phyloP scores from a whole-genome alignment of 345 rosid species.

The Fremontodendron californicum region DNA sequence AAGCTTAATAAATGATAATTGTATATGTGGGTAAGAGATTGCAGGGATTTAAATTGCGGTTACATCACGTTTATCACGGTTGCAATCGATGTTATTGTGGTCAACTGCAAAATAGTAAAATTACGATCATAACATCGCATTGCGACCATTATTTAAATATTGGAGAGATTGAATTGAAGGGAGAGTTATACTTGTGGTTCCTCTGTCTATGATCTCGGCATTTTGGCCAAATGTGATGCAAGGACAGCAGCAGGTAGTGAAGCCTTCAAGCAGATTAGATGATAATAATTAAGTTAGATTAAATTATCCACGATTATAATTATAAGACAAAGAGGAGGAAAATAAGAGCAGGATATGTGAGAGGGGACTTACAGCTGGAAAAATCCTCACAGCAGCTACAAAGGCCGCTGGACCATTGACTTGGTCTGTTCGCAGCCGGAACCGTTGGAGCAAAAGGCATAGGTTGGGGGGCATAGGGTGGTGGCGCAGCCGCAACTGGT shows the following conservation, averaged over 20 bases:
- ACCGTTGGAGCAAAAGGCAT: not conserved
- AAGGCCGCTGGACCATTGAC: constrained; percentile 22
- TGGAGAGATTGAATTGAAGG: not conserved
- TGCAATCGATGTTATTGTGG: too few relatives aligned
- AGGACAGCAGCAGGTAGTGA: constrained; percentile 12
- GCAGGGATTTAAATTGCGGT: too few relatives aligned
- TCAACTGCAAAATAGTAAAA: too few relatives aligned
- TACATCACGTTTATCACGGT: too few relatives aligned
- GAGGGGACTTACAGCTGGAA: constrained; percentile 7
- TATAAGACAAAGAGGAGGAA: not conserved
- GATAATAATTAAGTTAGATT: not conserved
- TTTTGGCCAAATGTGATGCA: constrained; percentile 27
- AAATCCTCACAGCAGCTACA: constrained; percentile 25
- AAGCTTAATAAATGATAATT: too few relatives aligned
- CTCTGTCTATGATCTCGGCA: constrained; percentile 22
- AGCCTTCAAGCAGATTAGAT: not conserved
- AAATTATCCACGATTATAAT: not conserved
- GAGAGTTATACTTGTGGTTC: constrained; percentile 10
- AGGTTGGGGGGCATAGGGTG: not conserved
- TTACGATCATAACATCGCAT: too few relatives aligned
- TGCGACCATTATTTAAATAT: too few relatives aligned
- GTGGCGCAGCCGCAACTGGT: not conserved
- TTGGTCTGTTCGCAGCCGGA: not conserved
- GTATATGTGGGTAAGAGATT: too few relatives aligned
- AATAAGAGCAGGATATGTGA: not conserved